Conservation (phyloP, 129 eudicot species). For the Artemisia argyi region DNA sequence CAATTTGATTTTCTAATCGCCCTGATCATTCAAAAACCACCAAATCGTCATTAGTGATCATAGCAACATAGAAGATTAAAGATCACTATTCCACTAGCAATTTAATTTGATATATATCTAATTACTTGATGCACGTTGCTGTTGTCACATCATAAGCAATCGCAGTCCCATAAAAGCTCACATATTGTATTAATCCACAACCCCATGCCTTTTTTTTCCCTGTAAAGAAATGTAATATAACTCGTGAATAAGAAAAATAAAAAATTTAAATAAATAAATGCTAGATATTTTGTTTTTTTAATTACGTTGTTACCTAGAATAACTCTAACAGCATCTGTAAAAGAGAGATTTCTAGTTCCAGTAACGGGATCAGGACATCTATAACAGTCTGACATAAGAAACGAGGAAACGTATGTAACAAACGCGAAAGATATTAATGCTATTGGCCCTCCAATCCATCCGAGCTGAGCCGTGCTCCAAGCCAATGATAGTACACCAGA, state of each 20-base stretch:
- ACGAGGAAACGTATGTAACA: conserved; percentile 41
- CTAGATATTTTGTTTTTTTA: no score
- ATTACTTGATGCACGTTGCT: conserved; percentile 58
- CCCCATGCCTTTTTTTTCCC: conserved; percentile 35
- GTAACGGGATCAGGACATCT: conserved; percentile 60
- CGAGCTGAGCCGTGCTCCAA: conserved; percentile 71
- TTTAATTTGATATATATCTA: neutral
- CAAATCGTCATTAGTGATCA: conserved; percentile 10
- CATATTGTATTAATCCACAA: conserved; percentile 52
- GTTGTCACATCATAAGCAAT: conserved; percentile 61
- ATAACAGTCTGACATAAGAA: conserved; percentile 56
- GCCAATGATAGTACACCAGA: conserved; percentile 64
- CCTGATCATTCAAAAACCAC: conserved; percentile 26
- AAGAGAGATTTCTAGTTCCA: conserved; percentile 51
- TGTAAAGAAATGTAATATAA: neutral
- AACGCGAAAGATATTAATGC: conserved; percentile 41
- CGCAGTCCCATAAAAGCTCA: conserved; percentile 55
- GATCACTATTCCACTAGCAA: neutral
- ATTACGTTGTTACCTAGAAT: no score
- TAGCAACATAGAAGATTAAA: neutral
- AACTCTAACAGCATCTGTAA: conserved; percentile 44
- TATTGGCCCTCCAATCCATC: conserved; percentile 62
- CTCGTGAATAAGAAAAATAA: no score
- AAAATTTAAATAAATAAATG: no score
- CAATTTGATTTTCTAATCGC: conserved; percentile 59